Evolutionary conservation across 1,284 basidiomycete species (phyloP), one percentile per base, ranked within the genome.

Genomic region (Leccinum variabile): DNA sequence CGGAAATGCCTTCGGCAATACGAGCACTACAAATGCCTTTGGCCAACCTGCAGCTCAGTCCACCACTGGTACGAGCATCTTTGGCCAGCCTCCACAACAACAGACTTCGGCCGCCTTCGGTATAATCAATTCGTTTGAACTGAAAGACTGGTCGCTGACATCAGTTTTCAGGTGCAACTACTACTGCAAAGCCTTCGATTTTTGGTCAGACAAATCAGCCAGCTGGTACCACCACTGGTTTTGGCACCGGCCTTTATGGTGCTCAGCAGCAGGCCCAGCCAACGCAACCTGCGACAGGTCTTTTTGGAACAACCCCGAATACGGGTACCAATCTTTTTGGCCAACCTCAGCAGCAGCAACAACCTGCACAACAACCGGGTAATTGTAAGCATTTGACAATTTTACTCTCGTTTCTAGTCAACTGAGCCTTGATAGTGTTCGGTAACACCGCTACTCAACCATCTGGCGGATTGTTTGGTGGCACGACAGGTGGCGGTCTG

Each of bases 161-260:
- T 60, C n/a, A 8, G 30, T 32, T 46, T 37, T 28, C 25, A 74
- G 72, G 67, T 61, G 57, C 66, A 63, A 68, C 69, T 56, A 72
- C 75, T 57, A 72, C 77, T n/a, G 66, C 76, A 28, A 85, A 84
- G 60, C 76, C 83, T n/a, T 75, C 76, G 14, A 69, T 80, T 55
- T 82, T 84, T 61, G 72, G 78, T 41, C 75, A 75, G 44, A 63
- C 76, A 10, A 62, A 55, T 50, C 78, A 80, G 54, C 68, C 77
- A 32, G 54, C 63, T 13, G 70, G 66, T 33, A 57, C 72, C 30
- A 56, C 64, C 7, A 66, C 76, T 1, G 62, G 72, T 53, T 78
- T 76, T 49, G 71, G 63, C 2, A 55, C 63, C 11, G 61, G 72
- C 10, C 14, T 76, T 22, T 77, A 69, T 18, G 67, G 76, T 16